Evolutionary conservation across 768 basidiomycete genomes (phyloP), one percentile per base, ranked within the genome.

Genomic region (Dacryopinax spathularia): DNA sequence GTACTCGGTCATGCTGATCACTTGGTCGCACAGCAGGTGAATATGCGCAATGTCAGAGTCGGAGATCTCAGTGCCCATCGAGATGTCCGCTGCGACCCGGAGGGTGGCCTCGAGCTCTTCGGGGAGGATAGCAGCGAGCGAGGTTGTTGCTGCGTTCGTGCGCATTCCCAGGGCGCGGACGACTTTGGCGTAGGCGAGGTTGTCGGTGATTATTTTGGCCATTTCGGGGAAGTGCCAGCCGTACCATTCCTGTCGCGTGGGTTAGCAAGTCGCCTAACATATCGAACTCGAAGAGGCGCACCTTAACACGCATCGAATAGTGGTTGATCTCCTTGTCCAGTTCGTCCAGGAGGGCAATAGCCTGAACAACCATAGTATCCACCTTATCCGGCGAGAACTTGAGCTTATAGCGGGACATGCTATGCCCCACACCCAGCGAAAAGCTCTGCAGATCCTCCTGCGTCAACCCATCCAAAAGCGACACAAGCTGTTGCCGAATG

Each of bases 161-260:
- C 96, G 90, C 80, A 65, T 72, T 85, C 89, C 96, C 94, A 99
- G 95, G 34, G 81, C 75, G 63, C 87, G 88, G 69, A 99, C 84
- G 64, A 88, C 87, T 77, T 92, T 96, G 65, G 96, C 94, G 73
- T 98, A 98, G 20, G 95, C 94, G 65, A 94, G 77, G 76, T 96
- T 99, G 79, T 99, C 96, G 65, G 86, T 84, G 68, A 99, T 89
- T 73, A 99, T 98, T 79, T 97, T 98, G 65, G 87, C 89, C 88
- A 99, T 90, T 76, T 99, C 96, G 3, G 96, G 96, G 82, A 99
- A 99, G 78, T 99, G 96, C 96, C 96, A 99, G 35, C 96, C 96
- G 70, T 99, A 99, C 96, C 96, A 99, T 83, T 99, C 96, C 95
- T 96, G 69, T n/a, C 39, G 31, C 60, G n/a, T 13, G 33, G 18